Evolutionary conservation across 768 basidiomycete species (phyloP).

Genomic region (Mrakia gelida): DNA sequence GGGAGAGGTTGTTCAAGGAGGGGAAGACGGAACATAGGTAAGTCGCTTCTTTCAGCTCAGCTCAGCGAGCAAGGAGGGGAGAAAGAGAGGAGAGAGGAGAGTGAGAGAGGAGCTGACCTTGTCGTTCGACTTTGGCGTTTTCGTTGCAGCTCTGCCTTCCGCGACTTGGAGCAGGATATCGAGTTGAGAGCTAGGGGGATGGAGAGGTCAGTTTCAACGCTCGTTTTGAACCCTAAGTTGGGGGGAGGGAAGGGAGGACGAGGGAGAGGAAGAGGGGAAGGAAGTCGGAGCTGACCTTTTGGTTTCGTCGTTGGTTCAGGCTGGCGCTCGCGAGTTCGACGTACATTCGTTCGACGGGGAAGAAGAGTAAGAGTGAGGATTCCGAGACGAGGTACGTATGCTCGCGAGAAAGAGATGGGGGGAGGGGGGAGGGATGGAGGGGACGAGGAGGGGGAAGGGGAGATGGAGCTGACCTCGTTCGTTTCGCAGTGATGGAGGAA

Average conservation of each 20-base stretch:
- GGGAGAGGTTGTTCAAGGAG: constrained; percentile 77
- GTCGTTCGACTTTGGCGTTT: not conserved
- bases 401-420: not conserved
- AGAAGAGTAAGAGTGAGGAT: constrained; percentile 58
- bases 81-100: not conserved
- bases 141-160: constrained; percentile 60
- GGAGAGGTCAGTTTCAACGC: constrained; percentile 55
- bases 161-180: constrained; percentile 75
- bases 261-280: no score
- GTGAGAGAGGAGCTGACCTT: not conserved
- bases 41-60: not conserved
- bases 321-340: constrained; percentile 65
- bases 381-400: constrained; percentile 50
- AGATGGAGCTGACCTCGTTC: not conserved
- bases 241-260: not conserved
- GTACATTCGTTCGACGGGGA: constrained; percentile 66
- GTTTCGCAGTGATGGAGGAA: constrained; percentile 50
- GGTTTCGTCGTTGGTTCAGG: constrained; percentile 46
- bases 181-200: constrained; percentile 72
- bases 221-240: no score
- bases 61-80: not conserved
- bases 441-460: not conserved
- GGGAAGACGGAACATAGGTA: constrained; percentile 69
- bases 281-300: not conserved
- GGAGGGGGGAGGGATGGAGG: not conserved